phyloP scores from a whole-genome alignment of 495 filamentous ascomycete genomes.

The Talaromyces adpressus region DNA sequence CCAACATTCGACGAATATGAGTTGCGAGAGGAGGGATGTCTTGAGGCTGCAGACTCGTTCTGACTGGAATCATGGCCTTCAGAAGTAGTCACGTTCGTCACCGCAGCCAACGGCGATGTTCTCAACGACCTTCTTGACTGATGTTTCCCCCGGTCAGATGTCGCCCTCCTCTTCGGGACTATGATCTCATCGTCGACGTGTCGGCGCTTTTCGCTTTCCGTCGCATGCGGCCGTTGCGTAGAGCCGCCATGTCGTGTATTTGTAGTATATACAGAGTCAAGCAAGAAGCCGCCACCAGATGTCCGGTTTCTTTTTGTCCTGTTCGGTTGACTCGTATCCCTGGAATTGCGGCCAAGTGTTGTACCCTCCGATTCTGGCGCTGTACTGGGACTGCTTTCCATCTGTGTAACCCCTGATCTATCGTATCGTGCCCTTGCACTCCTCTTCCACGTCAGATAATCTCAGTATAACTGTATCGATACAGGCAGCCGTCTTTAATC shows the following conservation, averaged over 20 bases:
- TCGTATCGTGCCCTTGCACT: background rate
- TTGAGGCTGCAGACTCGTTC: conserved; percentile 10
- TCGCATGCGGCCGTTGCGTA: conserved; percentile 19
- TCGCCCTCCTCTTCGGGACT: conserved; percentile 24
- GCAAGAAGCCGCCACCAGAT: conserved; percentile 39
- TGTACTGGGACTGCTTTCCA: conserved; percentile 22
- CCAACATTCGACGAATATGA: conserved; percentile 17
- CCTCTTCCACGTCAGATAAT: background rate
- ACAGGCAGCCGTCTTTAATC: background rate
- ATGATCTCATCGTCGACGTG: conserved; percentile 24
- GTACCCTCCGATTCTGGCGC: conserved; percentile 36
- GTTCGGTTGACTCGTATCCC: conserved; percentile 25
- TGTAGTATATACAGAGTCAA: conserved; percentile 32
- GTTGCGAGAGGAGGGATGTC: conserved; percentile 10
- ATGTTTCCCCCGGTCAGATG: conserved; percentile 32
- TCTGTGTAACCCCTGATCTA: conserved; percentile 9
- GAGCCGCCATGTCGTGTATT: conserved; percentile 18
- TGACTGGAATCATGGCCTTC: conserved; percentile 1
- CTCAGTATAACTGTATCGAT: background rate
- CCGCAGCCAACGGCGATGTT: conserved; percentile 10
- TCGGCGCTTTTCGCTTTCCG: conserved; percentile 23
- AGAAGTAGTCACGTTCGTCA: conserved; percentile 5
- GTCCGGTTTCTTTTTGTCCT: conserved; percentile 26
- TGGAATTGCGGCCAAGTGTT: conserved; percentile 34
- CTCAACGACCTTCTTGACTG: conserved; percentile 21